Evolutionary conservation across 331 rosid species (phyloP).

Genomic region (Pyrus hybrid): DNA sequence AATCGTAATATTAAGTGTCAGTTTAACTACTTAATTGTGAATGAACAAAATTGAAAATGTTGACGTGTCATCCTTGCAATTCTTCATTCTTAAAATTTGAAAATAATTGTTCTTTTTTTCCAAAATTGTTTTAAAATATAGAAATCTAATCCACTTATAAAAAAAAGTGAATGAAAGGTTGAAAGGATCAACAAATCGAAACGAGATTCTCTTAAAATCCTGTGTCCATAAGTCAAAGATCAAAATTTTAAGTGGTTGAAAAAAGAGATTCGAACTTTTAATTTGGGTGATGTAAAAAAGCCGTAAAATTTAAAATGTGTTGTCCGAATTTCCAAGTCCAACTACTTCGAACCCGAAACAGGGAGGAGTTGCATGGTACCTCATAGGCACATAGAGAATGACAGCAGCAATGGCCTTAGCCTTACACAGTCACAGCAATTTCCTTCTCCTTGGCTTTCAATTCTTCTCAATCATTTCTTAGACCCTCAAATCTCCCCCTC

Average conservation of each 20-base stretch:
- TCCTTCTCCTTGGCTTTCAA: constrained; percentile 12
- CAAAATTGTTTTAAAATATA: background rate
- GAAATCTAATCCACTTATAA: background rate
- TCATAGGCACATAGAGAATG: background rate
- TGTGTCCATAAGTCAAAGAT: fast-evolving
- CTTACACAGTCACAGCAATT: constrained; percentile 14
- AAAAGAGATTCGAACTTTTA: no score
- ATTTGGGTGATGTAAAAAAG: no score
- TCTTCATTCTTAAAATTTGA: background rate
- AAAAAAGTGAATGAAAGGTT: background rate
- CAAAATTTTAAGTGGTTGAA: no score
- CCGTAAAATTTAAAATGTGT: no score
- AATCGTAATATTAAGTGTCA: no score
- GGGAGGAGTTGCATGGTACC: background rate
- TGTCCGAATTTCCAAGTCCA: no score
- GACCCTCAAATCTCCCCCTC: constrained; percentile 13
- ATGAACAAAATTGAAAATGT: background rate
- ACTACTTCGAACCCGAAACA: no score
- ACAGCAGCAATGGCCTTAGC: constrained; percentile 31
- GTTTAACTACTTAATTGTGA: no score
- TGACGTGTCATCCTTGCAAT: background rate
- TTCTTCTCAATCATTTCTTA: constrained; percentile 21
- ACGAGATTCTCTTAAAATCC: no score
- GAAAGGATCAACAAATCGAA: background rate
- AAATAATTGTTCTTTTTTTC: no score